phyloP scores from a whole-genome alignment of 306 rosid genomes.

The Castanopsis chinensis region DNA sequence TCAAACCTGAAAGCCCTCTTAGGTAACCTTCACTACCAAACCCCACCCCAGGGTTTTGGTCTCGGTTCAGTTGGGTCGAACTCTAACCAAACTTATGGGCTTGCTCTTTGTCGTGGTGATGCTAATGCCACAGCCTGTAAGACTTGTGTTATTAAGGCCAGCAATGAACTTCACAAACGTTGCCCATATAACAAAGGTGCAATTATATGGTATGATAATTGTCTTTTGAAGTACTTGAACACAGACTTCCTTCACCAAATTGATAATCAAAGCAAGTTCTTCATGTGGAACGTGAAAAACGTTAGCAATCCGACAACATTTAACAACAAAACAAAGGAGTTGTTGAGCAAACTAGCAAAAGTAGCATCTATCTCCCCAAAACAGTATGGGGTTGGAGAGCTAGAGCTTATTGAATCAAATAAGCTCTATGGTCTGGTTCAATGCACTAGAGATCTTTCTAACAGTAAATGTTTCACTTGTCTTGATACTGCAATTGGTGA shows the following conservation, averaged over 20 bases:
- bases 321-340: neutral
- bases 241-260: neutral
- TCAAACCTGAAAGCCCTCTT: neutral
- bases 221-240: neutral
- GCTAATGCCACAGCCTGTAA: neutral
- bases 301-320: neutral
- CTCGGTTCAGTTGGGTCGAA: neutral
- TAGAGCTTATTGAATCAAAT: neutral
- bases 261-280: neutral
- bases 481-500: neutral
- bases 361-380: neutral
- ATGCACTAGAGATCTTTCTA: neutral
- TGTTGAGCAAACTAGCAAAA: neutral
- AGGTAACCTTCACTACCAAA: neutral
- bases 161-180: neutral
- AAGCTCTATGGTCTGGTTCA: neutral
- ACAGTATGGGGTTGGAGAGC: neutral
- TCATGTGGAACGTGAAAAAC: neutral
- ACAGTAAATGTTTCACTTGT: neutral
- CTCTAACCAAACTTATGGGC: neutral
- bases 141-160: neutral
- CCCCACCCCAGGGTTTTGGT: neutral
- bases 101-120: neutral
- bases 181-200: constrained; percentile 1
- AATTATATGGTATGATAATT: neutral